phyloP scores from a whole-genome alignment of 2,329 filamentous ascomycete species.

The Aureobasidium lini region DNA sequence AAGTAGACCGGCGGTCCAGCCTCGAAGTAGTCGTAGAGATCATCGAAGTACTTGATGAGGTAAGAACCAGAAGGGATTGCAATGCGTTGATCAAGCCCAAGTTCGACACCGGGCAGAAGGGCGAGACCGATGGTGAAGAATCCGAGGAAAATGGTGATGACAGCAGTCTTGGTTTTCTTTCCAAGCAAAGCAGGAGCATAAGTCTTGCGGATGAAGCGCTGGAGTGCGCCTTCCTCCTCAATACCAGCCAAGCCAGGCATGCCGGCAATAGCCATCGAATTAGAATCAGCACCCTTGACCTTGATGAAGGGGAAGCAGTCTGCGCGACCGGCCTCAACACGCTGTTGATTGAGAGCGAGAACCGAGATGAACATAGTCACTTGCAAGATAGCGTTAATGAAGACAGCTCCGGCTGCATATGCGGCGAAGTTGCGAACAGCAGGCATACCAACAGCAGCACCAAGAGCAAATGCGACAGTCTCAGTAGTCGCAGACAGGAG shows the following conservation, averaged over 20 bases:
- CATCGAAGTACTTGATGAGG: constrained; percentile 92
- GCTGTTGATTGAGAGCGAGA: constrained; percentile 79
- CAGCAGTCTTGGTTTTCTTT: constrained; percentile 67
- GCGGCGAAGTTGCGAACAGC: constrained; percentile 95
- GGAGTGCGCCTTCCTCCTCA: constrained; percentile 74
- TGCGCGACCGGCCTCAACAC: constrained; percentile 79
- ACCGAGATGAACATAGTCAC: constrained; percentile 96
- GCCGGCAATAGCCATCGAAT: constrained; percentile 56
- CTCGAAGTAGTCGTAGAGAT: constrained; percentile 86
- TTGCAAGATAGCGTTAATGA: constrained; percentile 95
- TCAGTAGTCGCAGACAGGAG: constrained; percentile 91
- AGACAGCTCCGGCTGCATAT: constrained; percentile 90
- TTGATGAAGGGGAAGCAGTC: constrained; percentile 90
- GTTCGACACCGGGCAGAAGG: constrained; percentile 71
- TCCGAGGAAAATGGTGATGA: constrained; percentile 77
- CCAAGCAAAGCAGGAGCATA: constrained; percentile 79
- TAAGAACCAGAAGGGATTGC: constrained; percentile 92
- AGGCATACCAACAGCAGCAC: constrained; percentile 93
- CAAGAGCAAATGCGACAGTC: constrained; percentile 85
- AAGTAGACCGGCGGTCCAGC: constrained; percentile 94
- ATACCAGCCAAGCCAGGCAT: constrained; percentile 55
- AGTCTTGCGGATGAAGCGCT: constrained; percentile 80
- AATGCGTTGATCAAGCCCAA: constrained; percentile 90
- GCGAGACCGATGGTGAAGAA: constrained; percentile 80
- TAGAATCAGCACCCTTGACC: constrained; percentile 64